Evolutionary conservation across 2,329 filamentous ascomycete genomes (phyloP).

Genomic region (Xylogone sp.): DNA sequence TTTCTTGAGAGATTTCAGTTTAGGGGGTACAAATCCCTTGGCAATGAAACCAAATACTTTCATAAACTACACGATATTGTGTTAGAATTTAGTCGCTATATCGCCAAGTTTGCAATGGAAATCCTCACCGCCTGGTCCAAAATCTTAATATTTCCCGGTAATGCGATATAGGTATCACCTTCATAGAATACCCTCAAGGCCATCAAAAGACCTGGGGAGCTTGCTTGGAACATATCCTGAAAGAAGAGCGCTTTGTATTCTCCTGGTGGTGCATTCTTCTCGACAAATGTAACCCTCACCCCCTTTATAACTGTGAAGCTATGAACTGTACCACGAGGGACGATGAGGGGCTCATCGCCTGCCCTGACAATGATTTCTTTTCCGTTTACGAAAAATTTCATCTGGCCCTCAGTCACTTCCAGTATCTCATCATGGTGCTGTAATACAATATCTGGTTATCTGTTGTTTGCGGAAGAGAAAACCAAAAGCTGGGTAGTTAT

Average conservation of each 20-base stretch:
- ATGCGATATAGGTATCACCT: slow-evolving; percentile 6
- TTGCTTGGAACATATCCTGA: slow-evolving; percentile 9
- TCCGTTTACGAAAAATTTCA: slow-evolving; percentile 8
- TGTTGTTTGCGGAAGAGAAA: no score
- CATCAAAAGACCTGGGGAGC: slow-evolving; percentile 2
- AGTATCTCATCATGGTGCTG: slow-evolving; percentile 9
- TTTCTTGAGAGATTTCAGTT: slow-evolving; percentile 1
- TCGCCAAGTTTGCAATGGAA: not conserved
- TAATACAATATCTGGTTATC: not conserved
- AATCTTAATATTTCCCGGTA: slow-evolving; percentile 6
- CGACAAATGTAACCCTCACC: slow-evolving; percentile 1
- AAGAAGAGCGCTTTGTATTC: slow-evolving; percentile 11
- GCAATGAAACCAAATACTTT: slow-evolving; percentile 7
- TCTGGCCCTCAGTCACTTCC: slow-evolving; percentile 7
- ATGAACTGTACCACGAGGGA: slow-evolving; percentile 6
- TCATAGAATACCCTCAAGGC: slow-evolving; percentile 8
- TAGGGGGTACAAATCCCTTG: slow-evolving; percentile 7
- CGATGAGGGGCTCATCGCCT: slow-evolving; percentile 5
- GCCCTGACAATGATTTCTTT: slow-evolving; percentile 7
- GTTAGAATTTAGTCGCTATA: not conserved
- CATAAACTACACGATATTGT: slow-evolving; percentile 5
- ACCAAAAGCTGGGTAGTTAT: no score
- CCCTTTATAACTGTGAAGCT: slow-evolving; percentile 8
- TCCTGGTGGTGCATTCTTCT: slow-evolving; percentile 4
- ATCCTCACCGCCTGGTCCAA: slow-evolving; percentile 7